Percentiles rank a stretch among this genome's conserved stretches.
These are phyloP conservation scores for Arabidopsis arenosa DNA, from an alignment of 345 rosid species.

Conservation along the genomic window DNA sequence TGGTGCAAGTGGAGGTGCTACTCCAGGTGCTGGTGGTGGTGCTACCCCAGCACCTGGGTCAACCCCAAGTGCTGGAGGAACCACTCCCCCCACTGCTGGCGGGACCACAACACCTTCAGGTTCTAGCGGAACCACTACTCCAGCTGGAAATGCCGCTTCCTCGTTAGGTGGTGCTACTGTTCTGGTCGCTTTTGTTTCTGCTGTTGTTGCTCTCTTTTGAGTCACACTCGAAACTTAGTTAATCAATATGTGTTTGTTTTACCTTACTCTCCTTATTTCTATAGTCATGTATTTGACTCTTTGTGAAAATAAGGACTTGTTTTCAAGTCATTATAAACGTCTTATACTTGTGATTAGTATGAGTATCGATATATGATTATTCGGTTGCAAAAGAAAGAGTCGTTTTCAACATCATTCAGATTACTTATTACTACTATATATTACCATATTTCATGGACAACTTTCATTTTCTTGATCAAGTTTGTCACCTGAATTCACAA, in stretches of 20 bases:
- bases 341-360: slow-evolving; percentile 13
- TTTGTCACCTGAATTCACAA: neutral
- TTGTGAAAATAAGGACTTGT: slow-evolving; percentile 11
- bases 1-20: slow-evolving; percentile 35
- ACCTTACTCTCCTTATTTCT: slow-evolving; percentile 2
- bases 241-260: slow-evolving; percentile 17
- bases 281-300: slow-evolving; percentile 13
- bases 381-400: slow-evolving; percentile 8
- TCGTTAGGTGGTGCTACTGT: slow-evolving; percentile 35
- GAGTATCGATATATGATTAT: neutral
- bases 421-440: neutral
- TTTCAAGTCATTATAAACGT: neutral
- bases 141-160: slow-evolving; percentile 38
- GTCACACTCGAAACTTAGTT: slow-evolving; percentile 17
- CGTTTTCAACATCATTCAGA: neutral
- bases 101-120: slow-evolving; percentile 33
- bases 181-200: slow-evolving; percentile 37
- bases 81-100: slow-evolving; percentile 33
- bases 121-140: slow-evolving; percentile 31
- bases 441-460: neutral
- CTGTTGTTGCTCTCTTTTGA: slow-evolving; percentile 42
- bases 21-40: slow-evolving; percentile 9
- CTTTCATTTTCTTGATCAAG: neutral
- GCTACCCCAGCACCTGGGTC: slow-evolving; percentile 11
- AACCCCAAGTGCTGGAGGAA: slow-evolving; percentile 17